Conservation (phyloP, 2,329 filamentous ascomycete species). For the Colletotrichum sp. region DNA sequence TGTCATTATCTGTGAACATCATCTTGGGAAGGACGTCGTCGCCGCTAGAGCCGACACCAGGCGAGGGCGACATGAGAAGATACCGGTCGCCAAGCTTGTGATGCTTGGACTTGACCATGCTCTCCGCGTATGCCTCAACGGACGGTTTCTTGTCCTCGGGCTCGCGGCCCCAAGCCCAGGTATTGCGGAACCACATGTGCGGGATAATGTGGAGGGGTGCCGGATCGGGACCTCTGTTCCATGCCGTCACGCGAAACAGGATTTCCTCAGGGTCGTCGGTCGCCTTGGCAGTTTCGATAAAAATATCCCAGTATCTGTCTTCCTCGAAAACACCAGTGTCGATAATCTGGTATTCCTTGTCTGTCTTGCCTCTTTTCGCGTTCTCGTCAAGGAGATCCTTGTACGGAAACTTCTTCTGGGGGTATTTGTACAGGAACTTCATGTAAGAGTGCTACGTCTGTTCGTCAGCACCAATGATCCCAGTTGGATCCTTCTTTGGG, state of each 20-base stretch:
- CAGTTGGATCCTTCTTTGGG: neutral
- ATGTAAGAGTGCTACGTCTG: constrained; percentile 88
- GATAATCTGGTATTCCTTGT: constrained; percentile 89
- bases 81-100: constrained; percentile 82
- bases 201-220: constrained; percentile 93
- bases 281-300: constrained; percentile 96
- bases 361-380: constrained; percentile 73
- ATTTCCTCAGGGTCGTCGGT: constrained; percentile 90
- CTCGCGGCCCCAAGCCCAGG: constrained; percentile 93
- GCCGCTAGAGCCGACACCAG: constrained; percentile 77
- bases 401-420: constrained; percentile 90
- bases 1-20: constrained; percentile 95
- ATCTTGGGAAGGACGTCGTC: constrained; percentile 85
- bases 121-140: constrained; percentile 70
- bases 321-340: constrained; percentile 91
- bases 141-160: constrained; percentile 76
- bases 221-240: constrained; percentile 90
- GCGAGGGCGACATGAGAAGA: constrained; percentile 86
- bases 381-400: constrained; percentile 87
- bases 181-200: constrained; percentile 97
- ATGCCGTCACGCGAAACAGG: constrained; percentile 92
- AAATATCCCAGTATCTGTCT: constrained; percentile 94
- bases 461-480: constrained; percentile 19
- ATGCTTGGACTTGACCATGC: constrained; percentile 78
- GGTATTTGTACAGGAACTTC: constrained; percentile 98